Base-by-base conservation (phyloP, 352 stramenopile species). In the Pythium brachiatum region DNA sequence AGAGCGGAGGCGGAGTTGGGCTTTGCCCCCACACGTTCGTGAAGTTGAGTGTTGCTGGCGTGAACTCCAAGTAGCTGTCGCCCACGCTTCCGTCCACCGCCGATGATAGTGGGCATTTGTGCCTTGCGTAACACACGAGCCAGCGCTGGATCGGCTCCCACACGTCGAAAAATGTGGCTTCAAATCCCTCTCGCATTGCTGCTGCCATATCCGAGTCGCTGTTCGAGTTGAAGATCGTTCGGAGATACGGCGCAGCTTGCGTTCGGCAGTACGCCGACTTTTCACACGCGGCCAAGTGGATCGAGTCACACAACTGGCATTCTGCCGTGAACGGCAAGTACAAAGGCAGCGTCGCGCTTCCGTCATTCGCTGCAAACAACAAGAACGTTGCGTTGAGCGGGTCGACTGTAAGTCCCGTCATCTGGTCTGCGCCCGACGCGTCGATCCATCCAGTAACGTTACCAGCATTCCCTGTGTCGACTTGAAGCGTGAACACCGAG, bases 141-240 rank as follows among this genome's bases (percentile, higher is more conserved):
- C 50, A 57, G 15, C 50, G 50, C 29, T 57, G 50, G 25, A 57
- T 41, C 15, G 50, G 50, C 18, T 57, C 50, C 26, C 50, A 57
- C 3, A 27, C 20, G 29, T 57, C 29, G 32, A 57, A 41, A 20
- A 43, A 57, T 18, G 29, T 12, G 1, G 43, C 29, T 20, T 11
- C 13, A 11, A 31, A 36, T 25, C 18, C 20, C 11, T 11, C n/a
- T 5, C 46, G 46, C 7, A 53, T 31, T 25, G 21, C 46, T 8
- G 46, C 20, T 21, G 46, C 46, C 20, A 53, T 1, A 36, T 53
- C 46, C 5, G 18, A 21, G 46, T 9, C 23, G 9, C 46, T 36
- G 23, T 12, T 31, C 9, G 50, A 18, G 5, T 34, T 32, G 50
- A 57, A 11, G 6, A 57, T 34, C 0, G 25, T 20, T 20, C 50